phyloP scores from a whole-genome alignment of 1,284 basidiomycete genomes.

The Apiotrichum porosum region DNA sequence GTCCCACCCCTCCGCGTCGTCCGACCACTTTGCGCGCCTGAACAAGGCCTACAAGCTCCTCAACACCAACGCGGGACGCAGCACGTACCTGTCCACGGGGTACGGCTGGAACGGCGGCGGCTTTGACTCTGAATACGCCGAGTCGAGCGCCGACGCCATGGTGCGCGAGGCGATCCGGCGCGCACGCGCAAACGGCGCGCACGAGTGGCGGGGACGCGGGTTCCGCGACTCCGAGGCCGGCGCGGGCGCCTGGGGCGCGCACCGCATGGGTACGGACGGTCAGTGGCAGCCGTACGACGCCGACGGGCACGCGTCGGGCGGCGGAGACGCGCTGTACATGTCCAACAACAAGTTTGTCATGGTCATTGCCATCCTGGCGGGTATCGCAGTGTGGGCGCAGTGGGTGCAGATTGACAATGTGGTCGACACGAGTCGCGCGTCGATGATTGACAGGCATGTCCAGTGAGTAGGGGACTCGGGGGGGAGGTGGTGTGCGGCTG shows the following conservation, averaged over 20 bases:
- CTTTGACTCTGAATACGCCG: neutral
- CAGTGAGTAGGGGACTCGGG: conserved; percentile 26
- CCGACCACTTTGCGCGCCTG: conserved; percentile 41
- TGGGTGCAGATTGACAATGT: conserved; percentile 18
- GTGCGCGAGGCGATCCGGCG: conserved; percentile 31
- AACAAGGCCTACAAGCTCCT: conserved; percentile 45
- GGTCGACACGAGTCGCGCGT: conserved; percentile 23
- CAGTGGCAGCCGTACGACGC: conserved; percentile 15
- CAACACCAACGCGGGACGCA: conserved; percentile 27
- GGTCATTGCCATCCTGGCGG: conserved; percentile 9
- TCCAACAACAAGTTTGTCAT: conserved; percentile 10
- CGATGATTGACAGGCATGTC: conserved; percentile 33
- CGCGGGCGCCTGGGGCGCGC: conserved; percentile 21
- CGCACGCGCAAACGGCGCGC: conserved; percentile 27
- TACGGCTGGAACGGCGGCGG: conserved; percentile 34
- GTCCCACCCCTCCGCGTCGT: conserved; percentile 42
- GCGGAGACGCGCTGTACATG: conserved; percentile 16
- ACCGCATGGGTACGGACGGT: conserved; percentile 15
- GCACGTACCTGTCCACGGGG: conserved; percentile 37
- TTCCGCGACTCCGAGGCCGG: conserved; percentile 32
- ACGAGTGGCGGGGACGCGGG: conserved; percentile 23
- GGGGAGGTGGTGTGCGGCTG: no score
- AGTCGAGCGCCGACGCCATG: conserved; percentile 16
- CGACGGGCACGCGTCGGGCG: conserved; percentile 6
- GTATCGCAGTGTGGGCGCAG: conserved; percentile 3